Evolutionary conservation across 495 filamentous ascomycete genomes (phyloP).

Genomic region (Penicillium waksmanii): DNA sequence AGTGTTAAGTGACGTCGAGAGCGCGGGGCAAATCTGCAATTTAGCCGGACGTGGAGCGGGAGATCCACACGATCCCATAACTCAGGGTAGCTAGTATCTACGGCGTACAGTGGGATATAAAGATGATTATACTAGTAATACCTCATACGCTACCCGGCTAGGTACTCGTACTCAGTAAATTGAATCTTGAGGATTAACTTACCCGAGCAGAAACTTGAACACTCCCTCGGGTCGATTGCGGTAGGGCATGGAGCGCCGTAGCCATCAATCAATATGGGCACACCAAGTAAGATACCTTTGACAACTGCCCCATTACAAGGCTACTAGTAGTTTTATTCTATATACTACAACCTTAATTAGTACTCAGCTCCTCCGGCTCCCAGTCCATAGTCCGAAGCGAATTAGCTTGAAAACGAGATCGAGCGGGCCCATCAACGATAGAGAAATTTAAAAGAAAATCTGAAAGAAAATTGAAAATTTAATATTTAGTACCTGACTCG

Average conservation of each 20-base stretch:
- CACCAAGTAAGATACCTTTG: too few relatives aligned
- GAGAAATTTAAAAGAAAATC: neutral
- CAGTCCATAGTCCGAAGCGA: conserved; percentile 5
- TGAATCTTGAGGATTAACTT: neutral
- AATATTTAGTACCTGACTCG: neutral
- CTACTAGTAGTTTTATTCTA: neutral
- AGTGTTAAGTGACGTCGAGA: conserved; percentile 1
- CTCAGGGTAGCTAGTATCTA: neutral
- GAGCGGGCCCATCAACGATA: neutral
- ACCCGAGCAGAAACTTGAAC: too few relatives aligned
- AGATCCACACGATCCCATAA: neutral
- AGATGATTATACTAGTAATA: too few relatives aligned
- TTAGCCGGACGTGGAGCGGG: neutral
- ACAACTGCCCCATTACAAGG: too few relatives aligned
- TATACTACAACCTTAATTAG: conserved; percentile 10
- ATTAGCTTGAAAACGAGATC: neutral
- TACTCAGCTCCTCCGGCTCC: conserved; percentile 18
- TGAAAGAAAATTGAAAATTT: neutral
- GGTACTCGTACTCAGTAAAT: neutral
- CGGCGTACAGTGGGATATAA: too few relatives aligned
- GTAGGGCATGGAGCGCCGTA: too few relatives aligned
- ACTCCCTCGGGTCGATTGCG: too few relatives aligned
- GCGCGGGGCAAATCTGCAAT: neutral
- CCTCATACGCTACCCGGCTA: neutral
- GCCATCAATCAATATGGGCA: too few relatives aligned